Percentiles rank a stretch among this genome's conserved stretches.
Conservation (phyloP, 805 yeast genomes). For the Lachancea nothofagi region DNA sequence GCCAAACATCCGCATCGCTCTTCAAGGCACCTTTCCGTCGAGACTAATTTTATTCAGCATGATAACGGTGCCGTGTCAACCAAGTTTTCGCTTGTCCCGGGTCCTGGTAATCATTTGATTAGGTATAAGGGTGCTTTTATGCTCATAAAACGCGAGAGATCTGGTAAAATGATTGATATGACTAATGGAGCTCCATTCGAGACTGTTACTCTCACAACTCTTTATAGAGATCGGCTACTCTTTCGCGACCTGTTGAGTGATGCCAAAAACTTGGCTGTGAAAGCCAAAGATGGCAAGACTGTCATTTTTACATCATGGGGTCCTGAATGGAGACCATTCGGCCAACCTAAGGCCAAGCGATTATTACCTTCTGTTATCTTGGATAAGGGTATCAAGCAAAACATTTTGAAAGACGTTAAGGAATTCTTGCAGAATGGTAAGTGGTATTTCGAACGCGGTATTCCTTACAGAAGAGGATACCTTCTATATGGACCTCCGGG, state of each 20-base stretch:
- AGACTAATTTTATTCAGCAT: conserved; percentile 79
- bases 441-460: conserved; percentile 96
- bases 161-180: conserved; percentile 82
- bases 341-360: conserved; percentile 87
- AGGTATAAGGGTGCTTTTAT: conserved; percentile 82
- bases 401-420: conserved; percentile 61
- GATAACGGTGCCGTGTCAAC: conserved; percentile 89
- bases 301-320: conserved; percentile 94
- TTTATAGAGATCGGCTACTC: conserved; percentile 71
- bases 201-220: conserved; percentile 88
- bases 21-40: conserved; percentile 84
- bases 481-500: conserved; percentile 96
- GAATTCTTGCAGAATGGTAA: conserved; percentile 75
- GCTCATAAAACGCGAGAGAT: conserved; percentile 83
- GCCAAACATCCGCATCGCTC: conserved; percentile 66
- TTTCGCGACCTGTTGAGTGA: conserved; percentile 70
- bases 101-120: conserved; percentile 92
- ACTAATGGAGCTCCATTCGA: conserved; percentile 92
- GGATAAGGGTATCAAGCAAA: conserved; percentile 66
- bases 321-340: conserved; percentile 98
- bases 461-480: conserved; percentile 94
- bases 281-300: conserved; percentile 84
- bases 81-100: conserved; percentile 87
- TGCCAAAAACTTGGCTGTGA: conserved; percentile 78
- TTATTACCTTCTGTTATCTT: conserved; percentile 78